These are phyloP conservation scores for Rhodotorula sphaerocarpa DNA, from an alignment of 768 basidiomycete species.

Conservation along the genomic window DNA sequence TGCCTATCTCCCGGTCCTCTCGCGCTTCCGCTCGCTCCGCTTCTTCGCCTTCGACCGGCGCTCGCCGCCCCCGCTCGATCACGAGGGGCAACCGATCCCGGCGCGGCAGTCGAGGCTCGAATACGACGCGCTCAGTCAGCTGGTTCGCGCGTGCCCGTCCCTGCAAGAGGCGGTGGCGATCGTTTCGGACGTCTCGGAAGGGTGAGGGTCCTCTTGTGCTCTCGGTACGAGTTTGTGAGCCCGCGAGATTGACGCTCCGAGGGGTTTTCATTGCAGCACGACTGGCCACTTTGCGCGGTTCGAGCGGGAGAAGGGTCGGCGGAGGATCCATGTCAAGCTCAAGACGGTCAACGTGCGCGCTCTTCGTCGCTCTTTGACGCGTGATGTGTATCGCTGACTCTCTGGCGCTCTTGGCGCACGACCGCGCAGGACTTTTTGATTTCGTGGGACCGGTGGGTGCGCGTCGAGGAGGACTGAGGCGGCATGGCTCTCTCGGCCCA, in stretches of 20 bases:
- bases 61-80: background rate
- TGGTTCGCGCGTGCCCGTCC: background rate
- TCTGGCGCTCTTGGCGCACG: background rate
- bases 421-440: slow-evolving; percentile 21
- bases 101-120: slow-evolving; percentile 6
- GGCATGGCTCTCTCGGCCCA: background rate
- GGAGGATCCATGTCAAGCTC: slow-evolving; percentile 9
- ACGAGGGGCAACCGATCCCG: too few relatives aligned
- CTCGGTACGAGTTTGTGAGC: background rate
- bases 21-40: slow-evolving; percentile 1
- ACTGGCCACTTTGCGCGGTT: slow-evolving; percentile 11
- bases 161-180: slow-evolving; percentile 25
- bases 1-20: slow-evolving; percentile 15
- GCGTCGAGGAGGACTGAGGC: slow-evolving; percentile 17
- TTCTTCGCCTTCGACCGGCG: slow-evolving; percentile 30
- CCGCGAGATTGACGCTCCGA: too few relatives aligned
- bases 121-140: slow-evolving; percentile 3
- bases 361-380: too few relatives aligned
- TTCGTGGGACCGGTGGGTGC: slow-evolving; percentile 21
- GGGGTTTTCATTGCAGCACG: background rate
- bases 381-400: background rate
- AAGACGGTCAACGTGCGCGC: slow-evolving; percentile 14
- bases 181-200: slow-evolving; percentile 18
- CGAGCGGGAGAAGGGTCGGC: background rate
- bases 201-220: slow-evolving; percentile 2